Percentiles rank a stretch among this genome's conserved stretches.
Evolutionary conservation across 73 alveolate genomes (phyloP).

Genomic region (Paramecium sonneborni): DNA sequence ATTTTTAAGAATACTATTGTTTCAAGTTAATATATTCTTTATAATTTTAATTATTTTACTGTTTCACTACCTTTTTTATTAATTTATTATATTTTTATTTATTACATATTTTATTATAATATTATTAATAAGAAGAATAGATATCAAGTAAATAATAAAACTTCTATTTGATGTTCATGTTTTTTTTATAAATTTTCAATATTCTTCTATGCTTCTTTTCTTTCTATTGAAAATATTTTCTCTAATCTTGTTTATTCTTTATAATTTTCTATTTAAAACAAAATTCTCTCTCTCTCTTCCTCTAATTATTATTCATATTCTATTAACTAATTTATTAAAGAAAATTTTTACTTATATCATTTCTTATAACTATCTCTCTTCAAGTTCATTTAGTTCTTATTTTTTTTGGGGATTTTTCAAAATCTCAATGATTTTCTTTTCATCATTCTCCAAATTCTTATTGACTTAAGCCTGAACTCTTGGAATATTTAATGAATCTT

Average conservation of each 20-base stretch:
- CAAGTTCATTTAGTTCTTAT: not conserved
- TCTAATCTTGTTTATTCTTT: not conserved
- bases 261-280: not conserved
- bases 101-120: not conserved
- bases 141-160: not conserved
- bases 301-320: not conserved
- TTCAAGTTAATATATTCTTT: too few species aligned
- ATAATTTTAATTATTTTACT: not conserved
- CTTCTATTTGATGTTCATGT: not conserved
- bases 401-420: not conserved
- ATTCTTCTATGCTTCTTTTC: not conserved
- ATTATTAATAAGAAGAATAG: not conserved
- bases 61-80: not conserved
- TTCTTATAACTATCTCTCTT: not conserved
- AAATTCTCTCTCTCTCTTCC: slow-evolving; percentile 34
- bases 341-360: not conserved
- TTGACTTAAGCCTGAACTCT: not conserved
- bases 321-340: not conserved
- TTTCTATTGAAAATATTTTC: not conserved
- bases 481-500: not conserved
- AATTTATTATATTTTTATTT: not conserved
- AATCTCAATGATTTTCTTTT: not conserved
- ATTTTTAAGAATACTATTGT: too few species aligned
- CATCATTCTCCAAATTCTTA: not conserved
- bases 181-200: not conserved